These are phyloP conservation scores for Penicillium paxilli DNA, from an alignment of 495 filamentous ascomycete species.

Conservation along the genomic window DNA sequence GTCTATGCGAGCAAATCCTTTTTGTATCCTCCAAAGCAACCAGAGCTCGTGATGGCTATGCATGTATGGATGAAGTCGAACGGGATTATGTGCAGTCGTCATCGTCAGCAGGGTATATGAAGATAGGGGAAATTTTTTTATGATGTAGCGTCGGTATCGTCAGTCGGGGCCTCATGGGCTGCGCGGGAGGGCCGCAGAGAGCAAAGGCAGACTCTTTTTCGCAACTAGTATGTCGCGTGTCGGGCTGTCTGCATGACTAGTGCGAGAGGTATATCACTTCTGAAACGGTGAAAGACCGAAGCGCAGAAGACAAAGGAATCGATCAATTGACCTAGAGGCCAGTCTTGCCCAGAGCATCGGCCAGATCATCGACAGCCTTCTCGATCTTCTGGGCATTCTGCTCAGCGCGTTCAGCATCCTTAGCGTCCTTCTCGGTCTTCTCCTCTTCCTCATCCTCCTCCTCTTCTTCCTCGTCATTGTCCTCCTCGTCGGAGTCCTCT, in stretches of 20 bases:
- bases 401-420: conserved; percentile 72
- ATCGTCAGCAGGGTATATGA: conserved; percentile 30
- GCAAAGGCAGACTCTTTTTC: not conserved
- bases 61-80: conserved; percentile 21
- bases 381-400: conserved; percentile 71
- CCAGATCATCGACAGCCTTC: conserved; percentile 76
- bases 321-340: conserved; percentile 22
- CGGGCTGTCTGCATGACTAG: not conserved
- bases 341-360: conserved; percentile 71
- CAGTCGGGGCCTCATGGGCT: conserved; percentile 17
- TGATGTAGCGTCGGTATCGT: conserved; percentile 21
- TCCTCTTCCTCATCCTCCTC: conserved; percentile 68
- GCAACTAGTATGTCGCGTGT: not conserved
- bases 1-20: conserved; percentile 16
- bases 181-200: not conserved
- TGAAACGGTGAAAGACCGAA: not conserved
- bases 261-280: conserved; percentile 1
- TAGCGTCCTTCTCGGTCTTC: conserved; percentile 57
- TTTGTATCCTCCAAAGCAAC: conserved; percentile 18
- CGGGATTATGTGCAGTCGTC: conserved; percentile 31
- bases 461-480: conserved; percentile 53
- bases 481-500: conserved; percentile 62
- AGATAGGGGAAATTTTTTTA: conserved; percentile 16
- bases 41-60: conserved; percentile 20
- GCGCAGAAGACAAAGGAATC: not conserved